These are phyloP conservation scores for Chlorella sp. DNA, from an alignment of 139 green algal species.

Conservation along the genomic window DNA sequence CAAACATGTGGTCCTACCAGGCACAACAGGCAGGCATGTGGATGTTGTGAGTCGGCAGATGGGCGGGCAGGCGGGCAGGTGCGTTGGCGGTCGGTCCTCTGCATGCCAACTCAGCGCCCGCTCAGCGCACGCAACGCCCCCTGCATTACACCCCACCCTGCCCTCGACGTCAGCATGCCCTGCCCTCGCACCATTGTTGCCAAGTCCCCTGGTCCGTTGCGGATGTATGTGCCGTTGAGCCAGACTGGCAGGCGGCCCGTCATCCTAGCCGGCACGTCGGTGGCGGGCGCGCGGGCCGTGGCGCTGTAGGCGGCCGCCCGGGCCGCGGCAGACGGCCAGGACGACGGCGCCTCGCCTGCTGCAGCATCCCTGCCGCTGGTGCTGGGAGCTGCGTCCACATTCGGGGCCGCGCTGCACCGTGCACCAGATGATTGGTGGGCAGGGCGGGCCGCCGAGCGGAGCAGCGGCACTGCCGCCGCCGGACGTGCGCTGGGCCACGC, in stretches of 20 bases:
- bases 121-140: neutral
- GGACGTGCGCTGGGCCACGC: too few relatives aligned
- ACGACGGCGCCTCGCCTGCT: neutral
- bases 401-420: neutral
- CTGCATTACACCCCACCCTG: neutral
- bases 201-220: slow-evolving; percentile 70
- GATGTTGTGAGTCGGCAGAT: neutral
- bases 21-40: slow-evolving; percentile 16
- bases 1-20: slow-evolving; percentile 76
- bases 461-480: neutral
- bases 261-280: slow-evolving; percentile 43
- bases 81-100: neutral
- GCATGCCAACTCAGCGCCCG: neutral
- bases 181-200: slow-evolving; percentile 22
- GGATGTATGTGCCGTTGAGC: slow-evolving; percentile 62
- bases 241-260: slow-evolving; percentile 57
- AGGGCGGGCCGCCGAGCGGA: neutral
- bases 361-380: neutral
- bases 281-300: neutral
- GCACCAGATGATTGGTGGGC: neutral
- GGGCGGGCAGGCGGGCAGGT: neutral
- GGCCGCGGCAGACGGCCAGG: slow-evolving; percentile 11
- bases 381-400: neutral
- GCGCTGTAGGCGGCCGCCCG: slow-evolving; percentile 5
- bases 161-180: neutral